phyloP scores from a whole-genome alignment of 148 eudicot species.

The Amaranthus palmeri region DNA sequence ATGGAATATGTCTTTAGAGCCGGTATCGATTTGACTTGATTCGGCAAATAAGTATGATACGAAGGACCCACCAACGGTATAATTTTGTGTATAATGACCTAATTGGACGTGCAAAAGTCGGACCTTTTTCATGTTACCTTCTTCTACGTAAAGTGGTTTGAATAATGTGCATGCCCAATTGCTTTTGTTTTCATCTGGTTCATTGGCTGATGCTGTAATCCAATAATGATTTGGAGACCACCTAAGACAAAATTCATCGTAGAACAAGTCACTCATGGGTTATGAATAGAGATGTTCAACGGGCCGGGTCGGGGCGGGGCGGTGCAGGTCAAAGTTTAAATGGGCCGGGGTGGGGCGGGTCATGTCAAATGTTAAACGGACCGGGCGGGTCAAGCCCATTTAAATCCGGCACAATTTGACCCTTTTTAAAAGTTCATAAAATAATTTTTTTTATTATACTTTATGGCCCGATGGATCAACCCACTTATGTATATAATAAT shows the following conservation, averaged over 20 bases:
- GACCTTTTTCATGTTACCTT: neutral
- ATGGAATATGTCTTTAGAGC: neutral
- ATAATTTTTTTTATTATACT: too few species aligned
- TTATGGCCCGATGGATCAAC: too few species aligned
- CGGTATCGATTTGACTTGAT: neutral
- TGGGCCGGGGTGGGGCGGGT: too few species aligned
- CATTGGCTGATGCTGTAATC: slow-evolving; percentile 17
- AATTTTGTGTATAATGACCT: neutral
- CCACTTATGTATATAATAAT: too few species aligned
- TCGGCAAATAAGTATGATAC: slow-evolving; percentile 10
- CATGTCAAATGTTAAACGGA: too few species aligned
- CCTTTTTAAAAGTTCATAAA: too few species aligned
- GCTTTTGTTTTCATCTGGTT: slow-evolving; percentile 8
- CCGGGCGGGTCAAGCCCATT: too few species aligned
- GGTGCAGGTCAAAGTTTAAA: too few species aligned
- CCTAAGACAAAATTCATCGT: neutral
- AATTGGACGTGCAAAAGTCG: slow-evolving; percentile 19
- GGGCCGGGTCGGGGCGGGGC: too few species aligned
- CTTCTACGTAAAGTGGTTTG: neutral
- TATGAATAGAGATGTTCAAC: too few species aligned
- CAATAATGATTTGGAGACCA: slow-evolving; percentile 22
- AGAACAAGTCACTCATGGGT: too few species aligned
- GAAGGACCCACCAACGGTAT: neutral
- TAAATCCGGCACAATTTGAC: too few species aligned
- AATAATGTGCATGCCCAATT: slow-evolving; percentile 25